phyloP scores from a whole-genome alignment of 2,329 filamentous ascomycete species.

The Periglandula ipomoeae region DNA sequence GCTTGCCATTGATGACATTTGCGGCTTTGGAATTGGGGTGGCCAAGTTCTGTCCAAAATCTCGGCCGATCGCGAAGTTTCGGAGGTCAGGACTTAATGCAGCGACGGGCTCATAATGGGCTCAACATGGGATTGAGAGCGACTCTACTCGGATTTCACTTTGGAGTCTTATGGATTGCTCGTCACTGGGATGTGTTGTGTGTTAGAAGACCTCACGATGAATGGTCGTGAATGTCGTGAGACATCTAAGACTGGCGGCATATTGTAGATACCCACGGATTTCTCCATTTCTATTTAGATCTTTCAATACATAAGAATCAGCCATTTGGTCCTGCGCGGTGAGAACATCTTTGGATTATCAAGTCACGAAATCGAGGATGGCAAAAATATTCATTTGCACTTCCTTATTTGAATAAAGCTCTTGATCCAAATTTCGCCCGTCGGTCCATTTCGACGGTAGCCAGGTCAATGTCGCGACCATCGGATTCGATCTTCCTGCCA shows the following conservation, averaged over 20 bases:
- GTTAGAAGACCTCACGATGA: constrained; percentile 15
- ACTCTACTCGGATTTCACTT: constrained; percentile 25
- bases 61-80: background rate
- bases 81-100: background rate
- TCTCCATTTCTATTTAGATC: too few relatives aligned
- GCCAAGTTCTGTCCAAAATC: constrained; percentile 14
- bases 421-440: constrained; percentile 16
- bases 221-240: constrained; percentile 22
- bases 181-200: constrained; percentile 25
- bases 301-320: too few relatives aligned
- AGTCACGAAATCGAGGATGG: too few relatives aligned
- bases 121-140: constrained; percentile 20
- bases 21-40: constrained; percentile 57
- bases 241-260: background rate
- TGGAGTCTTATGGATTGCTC: constrained; percentile 24
- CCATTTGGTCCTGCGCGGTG: background rate
- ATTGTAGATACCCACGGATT: background rate
- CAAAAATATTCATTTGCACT: background rate
- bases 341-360: too few relatives aligned
- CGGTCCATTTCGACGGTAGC: constrained; percentile 20
- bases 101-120: constrained; percentile 1
- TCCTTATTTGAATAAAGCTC: constrained; percentile 13
- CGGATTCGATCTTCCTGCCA: constrained; percentile 22
- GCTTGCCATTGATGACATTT: constrained; percentile 58
- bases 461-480: constrained; percentile 12